Conservation (phyloP, 495 filamentous ascomycete genomes). For the Xylaria cubensis region DNA sequence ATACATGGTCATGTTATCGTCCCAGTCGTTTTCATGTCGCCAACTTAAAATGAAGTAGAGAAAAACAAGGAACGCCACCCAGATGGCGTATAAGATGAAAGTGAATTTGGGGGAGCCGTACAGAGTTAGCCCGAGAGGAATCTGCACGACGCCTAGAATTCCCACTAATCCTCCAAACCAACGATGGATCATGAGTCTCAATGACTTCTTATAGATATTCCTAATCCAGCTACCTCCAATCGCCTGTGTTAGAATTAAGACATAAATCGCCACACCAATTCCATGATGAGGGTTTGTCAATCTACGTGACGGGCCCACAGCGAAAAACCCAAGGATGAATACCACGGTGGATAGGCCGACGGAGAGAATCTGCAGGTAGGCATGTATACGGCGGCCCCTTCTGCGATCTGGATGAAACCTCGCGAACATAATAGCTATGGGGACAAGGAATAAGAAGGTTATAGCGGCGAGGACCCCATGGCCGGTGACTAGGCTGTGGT, state of each 20-base stretch:
- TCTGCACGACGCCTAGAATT: conserved; percentile 82
- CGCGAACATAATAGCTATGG: conserved; percentile 75
- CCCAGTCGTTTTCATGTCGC: conserved; percentile 58
- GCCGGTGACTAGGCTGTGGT: conserved; percentile 77
- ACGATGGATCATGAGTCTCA: conserved; percentile 83
- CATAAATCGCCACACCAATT: conserved; percentile 90
- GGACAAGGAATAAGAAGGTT: conserved; percentile 85
- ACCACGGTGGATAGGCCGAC: conserved; percentile 72
- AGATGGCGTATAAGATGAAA: conserved; percentile 85
- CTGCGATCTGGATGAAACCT: conserved; percentile 71
- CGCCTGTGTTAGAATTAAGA: conserved; percentile 79
- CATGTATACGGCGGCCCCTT: conserved; percentile 75
- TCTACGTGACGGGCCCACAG: conserved; percentile 76
- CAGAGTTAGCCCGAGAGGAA: conserved; percentile 86
- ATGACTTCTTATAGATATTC: conserved; percentile 62
- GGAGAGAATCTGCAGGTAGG: conserved; percentile 85
- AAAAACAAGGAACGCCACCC: conserved; percentile 68
- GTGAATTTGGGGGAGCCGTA: conserved; percentile 86
- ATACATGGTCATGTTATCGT: conserved; percentile 36
- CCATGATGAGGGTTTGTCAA: conserved; percentile 95
- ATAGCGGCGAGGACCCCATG: conserved; percentile 89
- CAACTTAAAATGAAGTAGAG: conserved; percentile 78
- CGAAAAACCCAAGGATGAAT: conserved; percentile 79
- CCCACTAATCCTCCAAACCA: conserved; percentile 82
- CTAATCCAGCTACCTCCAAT: conserved; percentile 77